phyloP scores from a whole-genome alignment of 2,329 filamentous ascomycete species.

The Penicillium sp. region DNA sequence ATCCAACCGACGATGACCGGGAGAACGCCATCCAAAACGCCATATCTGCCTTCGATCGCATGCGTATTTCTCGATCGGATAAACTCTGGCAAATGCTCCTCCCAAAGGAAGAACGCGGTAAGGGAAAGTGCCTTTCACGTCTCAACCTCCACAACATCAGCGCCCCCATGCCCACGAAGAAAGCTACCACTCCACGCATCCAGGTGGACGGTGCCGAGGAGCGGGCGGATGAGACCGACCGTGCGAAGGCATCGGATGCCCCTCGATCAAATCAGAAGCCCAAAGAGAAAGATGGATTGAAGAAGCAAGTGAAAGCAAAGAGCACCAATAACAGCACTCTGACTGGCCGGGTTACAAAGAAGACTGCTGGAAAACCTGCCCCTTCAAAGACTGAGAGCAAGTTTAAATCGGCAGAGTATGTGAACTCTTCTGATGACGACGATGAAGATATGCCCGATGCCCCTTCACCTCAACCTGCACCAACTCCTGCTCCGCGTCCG shows the following conservation, averaged over 20 bases:
- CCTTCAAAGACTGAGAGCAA: slow-evolving; percentile 46
- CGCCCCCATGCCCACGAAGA: slow-evolving; percentile 42
- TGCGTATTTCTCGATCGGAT: slow-evolving; percentile 63
- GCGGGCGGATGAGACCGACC: slow-evolving; percentile 35
- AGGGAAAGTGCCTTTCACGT: slow-evolving; percentile 64
- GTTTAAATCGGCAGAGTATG: slow-evolving; percentile 59
- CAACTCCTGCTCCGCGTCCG: slow-evolving; percentile 25
- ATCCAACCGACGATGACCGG: slow-evolving; percentile 59
- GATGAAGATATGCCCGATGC: slow-evolving; percentile 47
- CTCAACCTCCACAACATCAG: slow-evolving; percentile 55
- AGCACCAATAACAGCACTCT: slow-evolving; percentile 54
- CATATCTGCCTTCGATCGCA: slow-evolving; percentile 65
- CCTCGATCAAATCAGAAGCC: slow-evolving; percentile 40
- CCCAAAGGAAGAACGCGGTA: slow-evolving; percentile 63
- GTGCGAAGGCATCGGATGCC: slow-evolving; percentile 32
- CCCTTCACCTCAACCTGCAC: slow-evolving; percentile 9
- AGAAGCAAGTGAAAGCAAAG: slow-evolving; percentile 48
- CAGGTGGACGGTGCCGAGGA: slow-evolving; percentile 44
- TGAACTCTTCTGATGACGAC: slow-evolving; percentile 57
- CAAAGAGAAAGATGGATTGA: slow-evolving; percentile 45
- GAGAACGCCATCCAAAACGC: slow-evolving; percentile 65
- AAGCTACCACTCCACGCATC: slow-evolving; percentile 42
- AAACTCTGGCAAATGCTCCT: slow-evolving; percentile 66
- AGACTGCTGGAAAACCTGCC: slow-evolving; percentile 44
- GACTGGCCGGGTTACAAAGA: slow-evolving; percentile 50